phyloP scores from a whole-genome alignment of 441 rosid genomes.

The Adansonia gregorii region DNA sequence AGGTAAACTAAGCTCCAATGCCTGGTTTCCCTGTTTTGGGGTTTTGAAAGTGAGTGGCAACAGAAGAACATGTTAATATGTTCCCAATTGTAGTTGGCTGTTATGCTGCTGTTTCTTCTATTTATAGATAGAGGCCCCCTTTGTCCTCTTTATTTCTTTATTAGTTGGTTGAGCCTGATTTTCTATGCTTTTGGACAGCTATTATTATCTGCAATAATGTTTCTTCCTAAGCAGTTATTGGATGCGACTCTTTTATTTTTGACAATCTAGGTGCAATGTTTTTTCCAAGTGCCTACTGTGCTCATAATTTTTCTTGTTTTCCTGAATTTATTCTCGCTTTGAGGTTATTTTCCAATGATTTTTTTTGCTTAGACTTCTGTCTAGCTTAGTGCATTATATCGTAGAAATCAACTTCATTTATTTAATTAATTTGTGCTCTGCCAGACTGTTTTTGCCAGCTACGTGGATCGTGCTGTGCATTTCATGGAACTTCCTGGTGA shows the following conservation, averaged over 20 bases:
- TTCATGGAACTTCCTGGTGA: slow-evolving; percentile 99
- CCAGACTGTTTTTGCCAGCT: slow-evolving; percentile 75
- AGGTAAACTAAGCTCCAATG: slow-evolving; percentile 57
- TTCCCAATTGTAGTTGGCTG: slow-evolving; percentile 9
- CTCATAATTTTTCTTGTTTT: not conserved
- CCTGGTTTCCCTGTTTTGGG: slow-evolving; percentile 2
- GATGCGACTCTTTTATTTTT: slow-evolving; percentile 6
- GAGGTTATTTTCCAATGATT: slow-evolving; percentile 20
- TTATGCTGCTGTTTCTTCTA: slow-evolving; percentile 15
- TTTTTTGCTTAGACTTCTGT: slow-evolving; percentile 3
- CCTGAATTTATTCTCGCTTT: slow-evolving; percentile 15
- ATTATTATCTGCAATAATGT: not conserved
- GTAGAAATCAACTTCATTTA: not conserved
- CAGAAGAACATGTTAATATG: not conserved
- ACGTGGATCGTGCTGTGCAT: slow-evolving; percentile 92
- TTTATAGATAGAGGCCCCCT: not conserved
- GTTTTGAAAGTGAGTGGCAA: slow-evolving; percentile 14
- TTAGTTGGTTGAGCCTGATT: slow-evolving; percentile 17
- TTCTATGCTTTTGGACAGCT: not conserved
- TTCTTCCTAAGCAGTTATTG: slow-evolving; percentile 15
- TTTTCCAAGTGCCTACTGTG: slow-evolving; percentile 1
- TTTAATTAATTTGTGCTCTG: slow-evolving; percentile 22
- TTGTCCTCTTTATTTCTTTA: not conserved
- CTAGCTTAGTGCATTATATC: not conserved
- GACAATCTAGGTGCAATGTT: not conserved